Evolutionary conservation across 495 filamentous ascomycete species (phyloP).

Genomic region (Aspergillus funiculosus): DNA sequence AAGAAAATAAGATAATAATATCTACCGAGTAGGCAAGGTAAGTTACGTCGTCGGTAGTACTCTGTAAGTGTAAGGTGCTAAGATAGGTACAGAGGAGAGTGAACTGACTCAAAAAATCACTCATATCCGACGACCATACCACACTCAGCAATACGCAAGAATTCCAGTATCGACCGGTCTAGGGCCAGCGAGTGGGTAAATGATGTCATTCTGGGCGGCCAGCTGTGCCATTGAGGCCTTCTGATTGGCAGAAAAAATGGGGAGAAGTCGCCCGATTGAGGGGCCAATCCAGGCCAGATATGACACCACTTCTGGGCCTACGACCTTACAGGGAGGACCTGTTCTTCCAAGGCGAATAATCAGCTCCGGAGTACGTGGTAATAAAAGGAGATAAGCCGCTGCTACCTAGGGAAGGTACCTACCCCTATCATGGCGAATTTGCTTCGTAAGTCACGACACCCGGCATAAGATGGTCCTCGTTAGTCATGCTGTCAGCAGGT

Average conservation of each 20-base stretch:
- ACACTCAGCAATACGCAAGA: conserved; percentile 17
- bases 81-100: too few species aligned
- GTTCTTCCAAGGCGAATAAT: neutral
- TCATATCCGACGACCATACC: conserved; percentile 15
- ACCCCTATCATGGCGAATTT: conserved; percentile 7
- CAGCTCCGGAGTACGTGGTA: too few species aligned
- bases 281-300: conserved; percentile 5
- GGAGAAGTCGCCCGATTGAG: conserved; percentile 6
- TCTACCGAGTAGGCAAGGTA: too few species aligned
- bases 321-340: neutral
- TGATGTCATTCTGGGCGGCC: conserved; percentile 25
- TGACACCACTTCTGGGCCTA: neutral
- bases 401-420: too few species aligned
- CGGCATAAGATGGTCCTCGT: too few species aligned
- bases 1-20: neutral
- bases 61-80: too few species aligned
- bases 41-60: too few species aligned
- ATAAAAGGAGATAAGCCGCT: too few species aligned
- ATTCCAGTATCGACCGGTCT: conserved; percentile 30
- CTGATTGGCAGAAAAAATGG: conserved; percentile 9
- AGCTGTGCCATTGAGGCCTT: conserved; percentile 8
- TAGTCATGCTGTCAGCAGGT: too few species aligned
- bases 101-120: too few species aligned
- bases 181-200: conserved; percentile 20
- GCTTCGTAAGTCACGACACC: conserved; percentile 3